Conservation (phyloP, 306 rosid species). For the Vigna nakashimae region DNA sequence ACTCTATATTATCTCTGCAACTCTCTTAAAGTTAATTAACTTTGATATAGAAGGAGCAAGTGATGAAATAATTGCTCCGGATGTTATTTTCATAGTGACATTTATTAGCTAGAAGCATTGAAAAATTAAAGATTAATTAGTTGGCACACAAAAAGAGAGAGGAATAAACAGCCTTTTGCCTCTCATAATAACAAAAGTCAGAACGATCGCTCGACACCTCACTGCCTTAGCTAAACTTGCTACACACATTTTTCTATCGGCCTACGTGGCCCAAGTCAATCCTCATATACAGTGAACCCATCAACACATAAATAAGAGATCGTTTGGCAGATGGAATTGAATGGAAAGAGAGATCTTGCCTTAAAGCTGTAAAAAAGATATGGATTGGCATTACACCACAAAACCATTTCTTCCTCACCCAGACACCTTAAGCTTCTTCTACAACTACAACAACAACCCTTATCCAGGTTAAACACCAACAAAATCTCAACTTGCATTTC, state of each 20-base stretch:
- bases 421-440: constrained; percentile 71
- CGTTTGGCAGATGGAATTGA: constrained; percentile 43
- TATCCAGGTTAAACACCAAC: constrained; percentile 59
- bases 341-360: constrained; percentile 8
- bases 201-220: neutral
- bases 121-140: neutral
- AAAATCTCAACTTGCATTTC: constrained; percentile 24
- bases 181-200: constrained; percentile 38
- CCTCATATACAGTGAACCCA: constrained; percentile 17
- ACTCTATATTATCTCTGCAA: neutral
- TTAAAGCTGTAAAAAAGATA: constrained; percentile 19
- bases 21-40: neutral
- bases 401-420: constrained; percentile 65
- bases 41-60: neutral
- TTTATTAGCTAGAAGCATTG: neutral
- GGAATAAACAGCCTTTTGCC: constrained; percentile 41
- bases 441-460: constrained; percentile 63
- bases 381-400: constrained; percentile 79
- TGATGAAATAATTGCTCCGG: neutral
- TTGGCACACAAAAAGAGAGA: constrained; percentile 24
- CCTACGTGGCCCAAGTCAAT: constrained; percentile 63
- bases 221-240: no score
- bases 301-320: constrained; percentile 53
- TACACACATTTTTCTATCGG: neutral
- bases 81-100: neutral